Evolutionary conservation across 305 asterid genomes (phyloP).

Genomic region (Stenogyne calaminthoides): DNA sequence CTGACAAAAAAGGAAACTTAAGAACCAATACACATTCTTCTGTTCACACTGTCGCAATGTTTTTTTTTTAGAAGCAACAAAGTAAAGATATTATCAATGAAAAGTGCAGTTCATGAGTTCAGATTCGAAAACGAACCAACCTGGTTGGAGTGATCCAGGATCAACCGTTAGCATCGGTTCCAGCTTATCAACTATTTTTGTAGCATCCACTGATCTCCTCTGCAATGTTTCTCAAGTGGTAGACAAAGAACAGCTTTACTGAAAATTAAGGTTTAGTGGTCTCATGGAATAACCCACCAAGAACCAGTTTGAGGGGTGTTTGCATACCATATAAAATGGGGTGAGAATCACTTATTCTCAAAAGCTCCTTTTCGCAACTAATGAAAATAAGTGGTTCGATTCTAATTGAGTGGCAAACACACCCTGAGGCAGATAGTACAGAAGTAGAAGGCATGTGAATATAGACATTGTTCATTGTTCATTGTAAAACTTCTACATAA

Average conservation of each 20-base stretch:
- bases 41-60: slow-evolving; percentile 11
- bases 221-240: slow-evolving; percentile 17
- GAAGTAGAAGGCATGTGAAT: background rate
- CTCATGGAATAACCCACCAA: background rate
- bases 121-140: slow-evolving; percentile 23
- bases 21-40: slow-evolving; percentile 21
- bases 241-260: slow-evolving; percentile 8
- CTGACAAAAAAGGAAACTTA: slow-evolving; percentile 31
- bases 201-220: background rate
- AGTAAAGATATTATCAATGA: slow-evolving; percentile 20
- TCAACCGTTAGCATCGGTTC: slow-evolving; percentile 1
- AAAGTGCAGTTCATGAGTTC: slow-evolving; percentile 1
- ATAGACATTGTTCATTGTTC: slow-evolving; percentile 4
- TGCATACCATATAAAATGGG: no score
- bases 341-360: no score
- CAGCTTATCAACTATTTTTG: slow-evolving; percentile 15
- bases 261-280: background rate
- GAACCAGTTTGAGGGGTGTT: no score
- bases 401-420: no score
- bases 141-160: slow-evolving; percentile 24
- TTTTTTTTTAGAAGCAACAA: slow-evolving; percentile 29
- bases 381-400: no score
- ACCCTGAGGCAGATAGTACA: no score
- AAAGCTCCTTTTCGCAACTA: no score
- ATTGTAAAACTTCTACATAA: background rate